Conservation (phyloP, 495 filamentous ascomycete genomes). For the Aspergillus panamensis region DNA sequence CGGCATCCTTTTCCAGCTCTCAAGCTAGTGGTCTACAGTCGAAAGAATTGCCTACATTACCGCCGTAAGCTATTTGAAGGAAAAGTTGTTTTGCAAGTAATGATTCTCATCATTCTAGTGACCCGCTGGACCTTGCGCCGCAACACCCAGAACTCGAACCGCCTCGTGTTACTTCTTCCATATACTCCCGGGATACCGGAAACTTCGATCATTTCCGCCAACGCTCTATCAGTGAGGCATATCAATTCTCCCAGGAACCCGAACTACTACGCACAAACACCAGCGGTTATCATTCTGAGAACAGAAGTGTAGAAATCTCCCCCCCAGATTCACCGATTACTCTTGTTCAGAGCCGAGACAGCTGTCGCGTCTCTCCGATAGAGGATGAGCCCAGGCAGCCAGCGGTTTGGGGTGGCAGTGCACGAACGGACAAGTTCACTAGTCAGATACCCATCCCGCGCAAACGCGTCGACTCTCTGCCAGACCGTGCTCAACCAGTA, state of each 20-base stretch:
- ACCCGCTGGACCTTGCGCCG: conserved; percentile 9
- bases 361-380: conserved; percentile 47
- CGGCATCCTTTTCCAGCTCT: conserved; percentile 8
- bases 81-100: background rate
- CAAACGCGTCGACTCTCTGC: conserved; percentile 15
- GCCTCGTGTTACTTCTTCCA: conserved; percentile 26
- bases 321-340: conserved; percentile 40
- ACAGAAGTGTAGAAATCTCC: conserved; percentile 33
- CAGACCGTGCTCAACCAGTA: conserved; percentile 3
- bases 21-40: conserved; percentile 12
- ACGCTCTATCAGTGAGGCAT: conserved; percentile 20
- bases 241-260: conserved; percentile 9
- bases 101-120: conserved; percentile 17
- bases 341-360: conserved; percentile 27
- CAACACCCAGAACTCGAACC: conserved; percentile 14
- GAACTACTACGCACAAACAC: background rate
- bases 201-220: conserved; percentile 18
- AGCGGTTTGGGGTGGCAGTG: background rate
- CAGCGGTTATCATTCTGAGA: conserved; percentile 1
- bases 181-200: conserved; percentile 27
- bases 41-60: conserved; percentile 40
- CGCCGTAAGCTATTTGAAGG: conserved; percentile 32
- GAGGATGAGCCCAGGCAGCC: conserved; percentile 29
- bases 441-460: conserved; percentile 26
- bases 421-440: conserved; percentile 18